Evolutionary conservation across 176 grass and related monocot species (phyloP), one percentile per base, ranked within the genome.

Genomic region (Microstegium vimineum): DNA sequence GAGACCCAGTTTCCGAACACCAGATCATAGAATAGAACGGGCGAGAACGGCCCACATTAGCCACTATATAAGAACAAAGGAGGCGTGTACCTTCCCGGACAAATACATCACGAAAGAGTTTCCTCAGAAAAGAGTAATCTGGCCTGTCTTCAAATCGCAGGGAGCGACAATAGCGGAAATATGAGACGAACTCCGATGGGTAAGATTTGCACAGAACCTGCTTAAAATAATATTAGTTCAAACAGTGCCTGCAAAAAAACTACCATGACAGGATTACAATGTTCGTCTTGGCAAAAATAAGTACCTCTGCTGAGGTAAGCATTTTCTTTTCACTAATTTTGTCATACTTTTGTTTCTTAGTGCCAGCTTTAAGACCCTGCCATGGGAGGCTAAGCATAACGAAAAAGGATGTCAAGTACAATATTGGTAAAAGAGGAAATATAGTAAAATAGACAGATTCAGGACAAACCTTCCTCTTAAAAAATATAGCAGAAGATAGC

Each of bases 291-390:
- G 63, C 38, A 84, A 72, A 31, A 70, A 59, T n/a, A 64, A 89
- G 37, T 92, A 97, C 94, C 90, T 97, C 90, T 36, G 93, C 81
- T 65, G 92, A 90, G 79, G 94, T 97, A 81, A 97, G 90, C 90
- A 94, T 94, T 90, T 97, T 97, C 86, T 97, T 97, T 88, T 97
- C 94, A 81, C 92, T 97, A 82, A 97, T 97, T 89, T 86, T 92
- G 47, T 97, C 94, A 77, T 94, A 92, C 79, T 97, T 97, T 74
- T 97, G 92, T 86, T 97, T 97, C 71, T 97, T 94, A 77, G 92
- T 97, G 30, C 90, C 94, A 87, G 94, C 92, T 94, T 90, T 94
- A 71, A 97, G 83, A 81, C 94, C 94, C 87, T 97, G 90, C 92
- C 94, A 97, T 30, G 94, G 92, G 51, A 97, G 94, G 79, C 94